Conservation (phyloP, 2,329 filamentous ascomycete genomes). For the Pyricularia pennisetigena region DNA sequence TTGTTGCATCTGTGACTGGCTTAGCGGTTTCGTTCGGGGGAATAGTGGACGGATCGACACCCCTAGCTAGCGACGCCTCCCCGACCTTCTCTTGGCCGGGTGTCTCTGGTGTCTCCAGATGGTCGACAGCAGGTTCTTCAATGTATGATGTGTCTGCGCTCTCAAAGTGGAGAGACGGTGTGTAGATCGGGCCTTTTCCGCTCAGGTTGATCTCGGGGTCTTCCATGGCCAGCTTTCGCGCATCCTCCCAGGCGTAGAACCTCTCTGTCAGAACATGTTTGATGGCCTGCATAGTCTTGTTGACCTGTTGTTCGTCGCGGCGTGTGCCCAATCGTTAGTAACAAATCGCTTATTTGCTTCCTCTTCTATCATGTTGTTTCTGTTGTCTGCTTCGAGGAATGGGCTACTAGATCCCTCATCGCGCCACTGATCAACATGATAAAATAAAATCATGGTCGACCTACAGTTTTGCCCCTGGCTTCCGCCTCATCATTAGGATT, state of each 20-base stretch:
- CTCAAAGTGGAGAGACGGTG: slow-evolving; percentile 26
- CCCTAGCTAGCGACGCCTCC: slow-evolving; percentile 1
- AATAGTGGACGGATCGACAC: slow-evolving; percentile 10
- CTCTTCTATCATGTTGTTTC: neutral
- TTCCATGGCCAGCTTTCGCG: slow-evolving; percentile 50
- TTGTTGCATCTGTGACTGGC: neutral
- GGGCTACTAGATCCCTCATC: too few species aligned
- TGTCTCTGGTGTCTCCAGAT: neutral
- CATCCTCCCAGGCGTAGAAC: slow-evolving; percentile 80
- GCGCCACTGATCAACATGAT: too few species aligned
- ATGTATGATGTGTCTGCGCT: neutral
- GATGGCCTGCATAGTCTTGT: slow-evolving; percentile 69
- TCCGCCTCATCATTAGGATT: neutral
- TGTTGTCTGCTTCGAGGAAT: too few species aligned
- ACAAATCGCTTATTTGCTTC: neutral
- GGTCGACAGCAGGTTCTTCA: neutral
- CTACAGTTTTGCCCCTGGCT: neutral
- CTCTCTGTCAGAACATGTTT: slow-evolving; percentile 80
- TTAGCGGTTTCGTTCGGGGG: slow-evolving; percentile 7
- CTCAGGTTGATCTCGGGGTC: slow-evolving; percentile 60
- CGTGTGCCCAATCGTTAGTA: neutral
- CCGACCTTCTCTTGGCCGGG: neutral
- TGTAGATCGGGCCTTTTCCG: slow-evolving; percentile 37
- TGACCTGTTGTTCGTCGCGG: slow-evolving; percentile 42
- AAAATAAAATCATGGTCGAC: neutral